Conservation (phyloP, 2,329 filamentous ascomycete genomes). For the Lachnellula cervina region DNA sequence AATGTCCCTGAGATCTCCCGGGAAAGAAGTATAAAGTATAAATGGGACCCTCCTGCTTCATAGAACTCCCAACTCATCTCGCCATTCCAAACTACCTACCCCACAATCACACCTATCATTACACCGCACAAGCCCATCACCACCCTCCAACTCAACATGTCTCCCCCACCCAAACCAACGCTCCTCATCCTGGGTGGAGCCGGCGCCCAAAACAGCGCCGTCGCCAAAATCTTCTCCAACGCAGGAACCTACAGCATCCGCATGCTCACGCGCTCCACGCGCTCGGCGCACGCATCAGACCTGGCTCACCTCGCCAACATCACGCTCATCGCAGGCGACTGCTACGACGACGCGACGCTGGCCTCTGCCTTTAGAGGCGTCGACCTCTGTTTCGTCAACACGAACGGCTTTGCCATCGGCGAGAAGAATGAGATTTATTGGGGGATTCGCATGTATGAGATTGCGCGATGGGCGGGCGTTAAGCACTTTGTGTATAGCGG, state of each 20-base stretch:
- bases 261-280: slow-evolving; percentile 11
- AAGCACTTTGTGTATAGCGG: slow-evolving; percentile 22
- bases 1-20: no score
- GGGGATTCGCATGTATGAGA: slow-evolving; percentile 22
- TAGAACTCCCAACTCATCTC: no score
- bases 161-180: neutral
- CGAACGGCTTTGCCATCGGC: slow-evolving; percentile 25
- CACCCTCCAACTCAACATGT: neutral
- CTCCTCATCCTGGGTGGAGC: slow-evolving; percentile 7
- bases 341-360: slow-evolving; percentile 12
- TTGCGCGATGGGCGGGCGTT: slow-evolving; percentile 15
- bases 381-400: slow-evolving; percentile 21
- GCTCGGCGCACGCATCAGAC: slow-evolving; percentile 11
- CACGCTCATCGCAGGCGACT: slow-evolving; percentile 10
- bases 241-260: slow-evolving; percentile 1
- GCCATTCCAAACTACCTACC: no score
- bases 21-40: no score
- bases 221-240: neutral
- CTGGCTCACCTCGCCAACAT: slow-evolving; percentile 20
- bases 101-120: no score
- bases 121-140: neutral
- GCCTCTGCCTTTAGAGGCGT: slow-evolving; percentile 15
- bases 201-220: slow-evolving; percentile 3
- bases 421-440: slow-evolving; percentile 25
- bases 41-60: no score